Evolutionary conservation across 495 filamentous ascomycete genomes (phyloP), one percentile per base, ranked within the genome.

Genomic region (Friedmanniomyces simplex): DNA sequence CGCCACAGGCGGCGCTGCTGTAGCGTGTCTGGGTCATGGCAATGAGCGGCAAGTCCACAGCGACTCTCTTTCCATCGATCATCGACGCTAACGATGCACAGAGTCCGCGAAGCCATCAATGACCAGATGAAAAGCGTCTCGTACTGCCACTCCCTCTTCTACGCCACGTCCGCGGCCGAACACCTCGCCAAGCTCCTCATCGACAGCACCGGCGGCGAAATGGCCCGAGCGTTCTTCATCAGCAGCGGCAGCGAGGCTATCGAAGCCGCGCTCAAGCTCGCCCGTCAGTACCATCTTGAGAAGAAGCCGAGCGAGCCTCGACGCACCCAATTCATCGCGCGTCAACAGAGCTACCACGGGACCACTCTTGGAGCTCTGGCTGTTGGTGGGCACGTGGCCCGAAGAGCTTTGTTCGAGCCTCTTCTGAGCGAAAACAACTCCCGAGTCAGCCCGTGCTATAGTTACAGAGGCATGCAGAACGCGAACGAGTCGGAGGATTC

Each of bases 291-390:
- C 59, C 84, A 76, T 61, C 72, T 80, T 10, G 83, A 88, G 67
- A 68, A 76, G 4, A 60, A 69, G 7, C 71, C 66, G 2, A 71
- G 76, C 8, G 72, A 83, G 50, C 72, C 71, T 0, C 70, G 77
- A 60, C 73, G 76, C 28, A 79, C 66, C 79, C 76, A 55, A 69
- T 69, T 84, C 71, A 86, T 91, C 55, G 76, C 80, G 14, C 73
- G 87, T 12, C 73, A 76, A 47, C 78, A 82, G 21, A 85, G 82
- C n/a, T 91, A 88, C 62, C 87, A 91, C 58, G 87, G 87, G 6
- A 83, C 75, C 20, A 90, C 86, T 0, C 70, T 90, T 1, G 86
- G 86, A 0, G 76, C 83, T 0, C 68, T 91, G 16, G 73, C 77
- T 0, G 71, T 83, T 0, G 79, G 82, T 36, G 82, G 85, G 1